Evolutionary conservation across 2,329 filamentous ascomycete species (phyloP), one percentile per base, ranked within the genome.

Genomic region (Stenocarpella maydis): DNA sequence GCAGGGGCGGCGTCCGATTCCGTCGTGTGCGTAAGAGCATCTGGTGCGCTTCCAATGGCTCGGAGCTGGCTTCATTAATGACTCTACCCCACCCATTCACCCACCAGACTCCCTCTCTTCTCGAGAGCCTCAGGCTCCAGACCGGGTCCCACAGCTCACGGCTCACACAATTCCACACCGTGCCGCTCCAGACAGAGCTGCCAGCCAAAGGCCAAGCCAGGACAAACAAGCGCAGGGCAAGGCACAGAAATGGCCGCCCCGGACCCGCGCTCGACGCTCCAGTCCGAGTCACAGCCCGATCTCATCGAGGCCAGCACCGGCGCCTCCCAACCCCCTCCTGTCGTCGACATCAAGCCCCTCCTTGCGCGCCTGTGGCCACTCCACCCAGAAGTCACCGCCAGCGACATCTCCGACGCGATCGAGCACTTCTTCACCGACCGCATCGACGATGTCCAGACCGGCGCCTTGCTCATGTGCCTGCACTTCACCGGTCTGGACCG

Each of bases 401-500:
- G 88, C 63, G 94, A 98, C 78, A 96, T 99, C 78, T 94, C 95
- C 70, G 86, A 91, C n/a, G 95, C 95, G 66, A 91, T 98, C 75
- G 91, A 93, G 5, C 86, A 95, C 77, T 97, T 98, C 78, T 98
- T 98, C 81, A 95, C 94, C 69, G 91, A 98, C 81, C 89, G 90
- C 73, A 85, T 98, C 21, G 95, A 93, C n/a, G 91, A 93, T 47
- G 92, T 95, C 10, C 96, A 98, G 79, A 92, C 92, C 1, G 92
- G 93, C 66, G 92, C 95, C 47, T 85, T 99, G 68, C 85, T 98
- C 65, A 98, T 96, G 77, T 92, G 94, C 67, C 85, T 99, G 54
- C 95, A 98, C 82, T 98, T 97, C 74, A 97, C 94, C 1, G 90
- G 91, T 69, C 88, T 94, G 79, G 96, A 98, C 80, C 88, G 92